Evolutionary conservation across 208 protist genomes (phyloP).

Genomic region (Naegleria fowleri): DNA sequence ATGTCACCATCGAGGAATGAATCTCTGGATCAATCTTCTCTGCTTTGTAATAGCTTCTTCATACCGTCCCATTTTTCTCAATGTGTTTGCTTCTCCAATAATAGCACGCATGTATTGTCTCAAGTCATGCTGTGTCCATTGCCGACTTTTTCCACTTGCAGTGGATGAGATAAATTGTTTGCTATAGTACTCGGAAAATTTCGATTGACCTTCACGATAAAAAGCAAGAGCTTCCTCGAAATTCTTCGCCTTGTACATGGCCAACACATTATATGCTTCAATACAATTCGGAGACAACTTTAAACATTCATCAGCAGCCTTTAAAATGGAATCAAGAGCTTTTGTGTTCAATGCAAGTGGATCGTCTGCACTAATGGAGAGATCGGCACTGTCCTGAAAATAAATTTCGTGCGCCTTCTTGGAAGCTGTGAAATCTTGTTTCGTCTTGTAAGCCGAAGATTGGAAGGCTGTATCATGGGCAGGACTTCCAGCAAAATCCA

Average conservation of each 20-base stretch:
- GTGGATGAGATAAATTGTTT: not conserved
- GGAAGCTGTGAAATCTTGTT: not conserved
- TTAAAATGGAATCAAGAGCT: not conserved
- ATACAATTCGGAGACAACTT: not conserved
- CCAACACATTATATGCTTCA: constrained; percentile 12
- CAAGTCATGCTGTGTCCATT: not conserved
- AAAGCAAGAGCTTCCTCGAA: constrained; percentile 8
- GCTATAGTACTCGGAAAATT: not conserved
- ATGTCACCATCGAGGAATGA: not conserved
- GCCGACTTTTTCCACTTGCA: not conserved
- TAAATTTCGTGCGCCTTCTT: not conserved
- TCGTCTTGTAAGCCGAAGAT: not conserved
- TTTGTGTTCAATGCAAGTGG: not conserved
- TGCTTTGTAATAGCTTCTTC: constrained; percentile 1
- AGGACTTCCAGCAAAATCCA: not conserved
- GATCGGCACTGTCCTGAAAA: not conserved
- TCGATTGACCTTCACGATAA: not conserved
- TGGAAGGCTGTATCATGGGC: not conserved
- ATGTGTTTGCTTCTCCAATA: not conserved
- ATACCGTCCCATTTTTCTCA: constrained; percentile 15
- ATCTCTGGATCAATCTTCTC: not conserved
- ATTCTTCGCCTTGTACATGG: not conserved
- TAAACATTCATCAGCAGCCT: not conserved
- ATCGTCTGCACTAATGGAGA: no score
- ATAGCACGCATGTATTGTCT: not conserved